Percentiles rank a stretch among this genome's conserved stretches.
Conservation (phyloP, 768 basidiomycete species). For the Kwoniella europaea region DNA sequence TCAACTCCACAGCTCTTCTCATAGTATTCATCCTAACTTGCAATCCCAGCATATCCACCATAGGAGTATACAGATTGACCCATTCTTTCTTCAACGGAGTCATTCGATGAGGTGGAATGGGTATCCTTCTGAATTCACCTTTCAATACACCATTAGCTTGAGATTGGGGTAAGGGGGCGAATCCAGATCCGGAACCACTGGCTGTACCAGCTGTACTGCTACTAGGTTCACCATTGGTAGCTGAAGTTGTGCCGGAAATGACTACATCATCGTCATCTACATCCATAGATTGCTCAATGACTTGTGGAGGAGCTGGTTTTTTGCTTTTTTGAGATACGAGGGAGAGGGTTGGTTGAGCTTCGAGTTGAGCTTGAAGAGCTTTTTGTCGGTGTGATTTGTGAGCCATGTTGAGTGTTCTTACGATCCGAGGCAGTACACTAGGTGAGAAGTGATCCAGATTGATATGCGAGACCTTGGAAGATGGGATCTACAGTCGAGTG, state of each 20-base stretch:
- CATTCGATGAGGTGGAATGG: conserved; percentile 96
- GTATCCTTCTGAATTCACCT: conserved; percentile 83
- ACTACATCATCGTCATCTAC: conserved; percentile 62
- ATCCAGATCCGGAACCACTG: conserved; percentile 68
- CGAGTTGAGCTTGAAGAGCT: conserved; percentile 56
- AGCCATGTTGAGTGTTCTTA: conserved; percentile 39
- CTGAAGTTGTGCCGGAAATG: conserved; percentile 60
- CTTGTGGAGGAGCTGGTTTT: conserved; percentile 21
- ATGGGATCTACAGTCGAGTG: neutral
- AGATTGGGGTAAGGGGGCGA: conserved; percentile 71
- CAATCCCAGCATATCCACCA: conserved; percentile 90
- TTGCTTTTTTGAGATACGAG: conserved; percentile 43
- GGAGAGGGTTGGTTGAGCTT: conserved; percentile 51
- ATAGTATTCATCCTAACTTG: conserved; percentile 98
- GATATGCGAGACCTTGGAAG: neutral
- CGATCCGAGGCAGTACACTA: neutral
- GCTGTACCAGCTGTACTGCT: conserved; percentile 38
- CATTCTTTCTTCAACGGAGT: conserved; percentile 95
- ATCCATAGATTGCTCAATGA: conserved; percentile 20
- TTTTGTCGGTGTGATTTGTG: conserved; percentile 58
- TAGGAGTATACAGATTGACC: conserved; percentile 90
- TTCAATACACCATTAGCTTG: conserved; percentile 66
- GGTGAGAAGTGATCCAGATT: neutral
- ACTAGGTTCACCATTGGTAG: conserved; percentile 8
- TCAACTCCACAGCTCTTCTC: conserved; percentile 84